phyloP scores from a whole-genome alignment of 352 stramenopile genomes.

The Phytophthora sp. region DNA sequence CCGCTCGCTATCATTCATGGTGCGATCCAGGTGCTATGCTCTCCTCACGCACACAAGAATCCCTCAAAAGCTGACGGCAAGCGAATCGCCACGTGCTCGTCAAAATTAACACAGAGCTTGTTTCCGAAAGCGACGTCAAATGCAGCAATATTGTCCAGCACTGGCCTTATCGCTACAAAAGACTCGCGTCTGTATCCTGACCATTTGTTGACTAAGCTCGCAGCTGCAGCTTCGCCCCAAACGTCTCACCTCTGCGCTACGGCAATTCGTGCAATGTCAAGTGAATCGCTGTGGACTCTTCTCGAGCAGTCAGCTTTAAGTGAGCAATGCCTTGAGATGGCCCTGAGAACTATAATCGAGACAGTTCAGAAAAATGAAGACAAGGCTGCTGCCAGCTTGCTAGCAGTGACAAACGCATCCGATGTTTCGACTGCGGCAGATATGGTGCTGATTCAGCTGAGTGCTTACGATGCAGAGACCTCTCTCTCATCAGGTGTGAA shows the following conservation, averaged over 20 bases:
- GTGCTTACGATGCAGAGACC: conserved; percentile 21
- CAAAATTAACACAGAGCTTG: conserved; percentile 62
- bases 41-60: conserved; percentile 44
- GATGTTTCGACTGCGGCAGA: conserved; percentile 29
- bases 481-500: conserved; percentile 10
- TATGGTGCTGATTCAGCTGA: conserved; percentile 32
- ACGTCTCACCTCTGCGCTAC: conserved; percentile 55
- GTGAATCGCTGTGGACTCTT: conserved; percentile 61
- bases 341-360: conserved; percentile 37
- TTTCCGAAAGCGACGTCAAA: conserved; percentile 65
- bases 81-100: conserved; percentile 21
- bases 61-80: not conserved
- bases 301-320: conserved; percentile 56
- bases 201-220: conserved; percentile 67
- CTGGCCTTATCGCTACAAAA: conserved; percentile 79
- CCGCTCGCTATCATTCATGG: conserved; percentile 73
- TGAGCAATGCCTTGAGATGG: conserved; percentile 45
- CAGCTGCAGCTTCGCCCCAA: conserved; percentile 42
- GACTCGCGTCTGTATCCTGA: conserved; percentile 74
- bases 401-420: conserved; percentile 31
- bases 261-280: conserved; percentile 65
- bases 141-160: conserved; percentile 62
- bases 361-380: conserved; percentile 47
- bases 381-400: conserved; percentile 41
- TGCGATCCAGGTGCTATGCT: conserved; percentile 71